Conservation (phyloP, 2,329 filamentous ascomycete species). For the Neurospora sp. region DNA sequence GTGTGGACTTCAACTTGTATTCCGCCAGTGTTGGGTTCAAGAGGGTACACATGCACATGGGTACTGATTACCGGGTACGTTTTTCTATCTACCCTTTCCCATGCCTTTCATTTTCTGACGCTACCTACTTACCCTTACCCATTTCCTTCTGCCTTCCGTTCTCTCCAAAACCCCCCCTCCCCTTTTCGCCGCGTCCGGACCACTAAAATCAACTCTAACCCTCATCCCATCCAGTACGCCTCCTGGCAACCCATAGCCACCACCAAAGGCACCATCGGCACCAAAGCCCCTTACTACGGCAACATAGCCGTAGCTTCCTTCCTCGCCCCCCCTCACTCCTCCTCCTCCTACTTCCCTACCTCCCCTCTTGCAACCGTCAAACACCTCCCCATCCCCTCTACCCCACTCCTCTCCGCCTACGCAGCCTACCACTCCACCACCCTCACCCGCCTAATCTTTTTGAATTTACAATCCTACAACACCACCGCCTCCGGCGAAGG, state of each 20-base stretch:
- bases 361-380: slow-evolving; percentile 31
- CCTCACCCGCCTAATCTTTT: slow-evolving; percentile 38
- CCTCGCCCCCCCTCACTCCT: slow-evolving; percentile 30
- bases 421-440: slow-evolving; percentile 36
- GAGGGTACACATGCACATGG: slow-evolving; percentile 54
- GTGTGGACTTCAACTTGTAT: slow-evolving; percentile 51
- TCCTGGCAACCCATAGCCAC: slow-evolving; percentile 51
- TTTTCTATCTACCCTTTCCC: background rate
- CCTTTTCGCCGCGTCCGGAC: background rate
- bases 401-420: slow-evolving; percentile 40
- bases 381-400: slow-evolving; percentile 32
- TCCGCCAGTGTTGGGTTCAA: slow-evolving; percentile 44
- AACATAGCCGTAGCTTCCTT: slow-evolving; percentile 48
- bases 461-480: slow-evolving; percentile 52
- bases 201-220: background rate
- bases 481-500: slow-evolving; percentile 37
- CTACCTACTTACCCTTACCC: background rate
- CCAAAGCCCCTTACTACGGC: slow-evolving; percentile 55
- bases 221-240: slow-evolving; percentile 30
- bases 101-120: background rate
- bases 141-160: background rate
- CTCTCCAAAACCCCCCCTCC: background rate
- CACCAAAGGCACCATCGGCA: slow-evolving; percentile 37
- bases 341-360: slow-evolving; percentile 20
- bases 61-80: slow-evolving; percentile 45